Base-by-base conservation (phyloP, 164 flowering plant species). In the Echeveria elegans region DNA sequence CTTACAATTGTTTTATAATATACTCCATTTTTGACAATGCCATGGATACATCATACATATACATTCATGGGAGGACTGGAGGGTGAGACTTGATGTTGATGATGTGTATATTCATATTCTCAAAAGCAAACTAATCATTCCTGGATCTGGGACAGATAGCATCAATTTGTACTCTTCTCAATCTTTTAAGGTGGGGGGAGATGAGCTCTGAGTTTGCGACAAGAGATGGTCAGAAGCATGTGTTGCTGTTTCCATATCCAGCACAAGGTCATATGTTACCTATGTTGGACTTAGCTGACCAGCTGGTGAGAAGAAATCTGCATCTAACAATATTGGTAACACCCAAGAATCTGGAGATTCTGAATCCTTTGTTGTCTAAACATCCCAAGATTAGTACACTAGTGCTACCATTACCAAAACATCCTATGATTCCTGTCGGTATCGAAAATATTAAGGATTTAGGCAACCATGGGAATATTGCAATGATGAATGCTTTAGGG, bases 261-360 rank as follows among this genome's bases (percentile, higher is more conserved):
- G 45, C 45, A 7, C 45, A 40, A 40, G 45, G 45, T 14, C 45
- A 40, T 14, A 40, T 40, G 45, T 14, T 40, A 11, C 45, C 45
- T 7, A 40, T 40, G 59, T 9, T 87, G 5, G 88, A 88, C 65
- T 75, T 86, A 7, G 72, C 83, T 69, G 82, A 83, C 77, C 84
- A 77, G 11, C 77, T 88, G 16, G 66, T 69, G 62, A 66, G 60
- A 53, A 78, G 67, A 2, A 76, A 78, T 59, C 16, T 83, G 40
- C 48, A 75, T 63, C 66, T 83, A 71, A 86, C 91, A 72, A 63
- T 86, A 66, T 5, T 85, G 16, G 73, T 81, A 71, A 86, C 90
- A 1, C 89, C 88, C 66, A 78, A 82, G 26, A 87, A 85, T 80
- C 85, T 86, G 63, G 84, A 80, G 2, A 19, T 68, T 60, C 74